phyloP scores from a whole-genome alignment of 1,284 basidiomycete species.

The Volvariella volvacea region DNA sequence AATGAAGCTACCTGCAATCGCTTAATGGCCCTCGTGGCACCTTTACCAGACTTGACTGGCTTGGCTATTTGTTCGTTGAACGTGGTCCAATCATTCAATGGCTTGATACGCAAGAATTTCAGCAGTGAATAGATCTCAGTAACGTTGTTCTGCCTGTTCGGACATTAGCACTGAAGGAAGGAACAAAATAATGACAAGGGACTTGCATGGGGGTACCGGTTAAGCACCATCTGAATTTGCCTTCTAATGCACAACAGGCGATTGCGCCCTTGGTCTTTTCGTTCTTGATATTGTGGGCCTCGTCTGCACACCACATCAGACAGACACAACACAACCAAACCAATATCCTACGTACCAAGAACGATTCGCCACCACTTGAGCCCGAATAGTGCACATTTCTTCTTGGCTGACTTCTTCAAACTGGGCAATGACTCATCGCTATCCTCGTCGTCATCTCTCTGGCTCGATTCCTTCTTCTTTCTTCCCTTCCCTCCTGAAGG shows the following conservation, averaged over 20 bases:
- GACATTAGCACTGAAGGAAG: not conserved
- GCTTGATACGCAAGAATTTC: slow-evolving; percentile 82
- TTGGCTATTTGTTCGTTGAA: slow-evolving; percentile 79
- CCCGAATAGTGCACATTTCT: slow-evolving; percentile 67
- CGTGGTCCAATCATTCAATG: slow-evolving; percentile 73
- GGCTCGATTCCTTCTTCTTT: slow-evolving; percentile 15
- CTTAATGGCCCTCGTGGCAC: slow-evolving; percentile 71
- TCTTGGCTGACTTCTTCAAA: slow-evolving; percentile 30
- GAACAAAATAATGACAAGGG: too few species aligned
- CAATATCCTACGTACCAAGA: slow-evolving; percentile 47
- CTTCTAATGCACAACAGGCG: slow-evolving; percentile 75
- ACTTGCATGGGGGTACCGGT: slow-evolving; percentile 86
- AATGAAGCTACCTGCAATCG: slow-evolving; percentile 57
- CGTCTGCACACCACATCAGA: slow-evolving; percentile 48
- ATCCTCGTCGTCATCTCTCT: slow-evolving; percentile 29
- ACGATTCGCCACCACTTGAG: slow-evolving; percentile 85
- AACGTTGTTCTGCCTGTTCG: slow-evolving; percentile 73
- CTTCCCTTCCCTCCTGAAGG: slow-evolving; percentile 27
- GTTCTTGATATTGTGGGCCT: slow-evolving; percentile 98
- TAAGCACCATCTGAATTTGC: slow-evolving; percentile 84
- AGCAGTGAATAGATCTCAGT: slow-evolving; percentile 88
- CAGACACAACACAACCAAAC: not conserved
- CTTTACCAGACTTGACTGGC: slow-evolving; percentile 70
- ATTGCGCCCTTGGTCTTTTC: slow-evolving; percentile 75
- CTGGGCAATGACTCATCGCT: slow-evolving; percentile 36